phyloP scores from a whole-genome alignment of 163 green algal species.

The Coccomyxa subellipsoidea region DNA sequence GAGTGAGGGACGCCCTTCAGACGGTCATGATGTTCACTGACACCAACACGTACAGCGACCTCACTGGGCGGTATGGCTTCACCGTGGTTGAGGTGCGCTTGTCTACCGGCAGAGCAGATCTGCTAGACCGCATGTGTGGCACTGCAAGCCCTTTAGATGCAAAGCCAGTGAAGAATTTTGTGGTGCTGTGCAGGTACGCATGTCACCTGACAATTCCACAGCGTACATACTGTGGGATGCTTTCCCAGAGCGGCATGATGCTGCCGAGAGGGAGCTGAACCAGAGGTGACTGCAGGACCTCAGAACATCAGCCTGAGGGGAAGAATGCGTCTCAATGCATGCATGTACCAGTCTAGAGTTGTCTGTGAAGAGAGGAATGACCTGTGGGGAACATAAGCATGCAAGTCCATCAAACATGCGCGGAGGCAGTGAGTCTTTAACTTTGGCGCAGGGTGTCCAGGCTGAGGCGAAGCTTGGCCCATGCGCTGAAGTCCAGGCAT shows the following conservation, averaged over 20 bases:
- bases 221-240: slow-evolving; percentile 48
- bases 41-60: not conserved
- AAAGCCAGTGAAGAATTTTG: not conserved
- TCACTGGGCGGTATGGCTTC: not conserved
- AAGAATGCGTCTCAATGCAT: no score
- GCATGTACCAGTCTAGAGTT: not conserved
- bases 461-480: slow-evolving; percentile 17
- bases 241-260: not conserved
- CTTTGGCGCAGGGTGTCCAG: slow-evolving; percentile 15
- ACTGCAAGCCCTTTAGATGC: no score
- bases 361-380: not conserved
- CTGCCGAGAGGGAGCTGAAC: not conserved
- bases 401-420: no score
- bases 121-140: no score
- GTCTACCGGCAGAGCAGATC: no score
- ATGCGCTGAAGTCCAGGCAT: slow-evolving; percentile 16
- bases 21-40: not conserved
- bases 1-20: not conserved
- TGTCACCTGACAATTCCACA: slow-evolving; percentile 42
- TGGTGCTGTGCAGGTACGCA: slow-evolving; percentile 22
- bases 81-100: not conserved
- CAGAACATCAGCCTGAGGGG: no score
- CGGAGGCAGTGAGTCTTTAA: not conserved
- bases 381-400: not conserved
- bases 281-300: not conserved